These are phyloP conservation scores for Raphanus hybrid DNA, from an alignment of 441 rosid genomes.

Conservation along the genomic window DNA sequence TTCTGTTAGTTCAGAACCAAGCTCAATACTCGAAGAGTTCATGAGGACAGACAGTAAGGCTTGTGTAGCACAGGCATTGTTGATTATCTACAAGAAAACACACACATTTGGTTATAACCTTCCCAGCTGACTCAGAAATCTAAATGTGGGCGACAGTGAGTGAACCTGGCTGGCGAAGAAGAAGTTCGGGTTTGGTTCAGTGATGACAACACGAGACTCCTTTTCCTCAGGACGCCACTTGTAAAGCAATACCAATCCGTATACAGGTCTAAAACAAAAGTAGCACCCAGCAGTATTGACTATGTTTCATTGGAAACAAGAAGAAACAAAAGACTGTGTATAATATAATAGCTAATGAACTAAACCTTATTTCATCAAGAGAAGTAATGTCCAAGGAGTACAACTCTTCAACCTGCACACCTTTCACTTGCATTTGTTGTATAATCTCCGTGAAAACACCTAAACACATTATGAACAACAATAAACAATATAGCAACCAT, in stretches of 20 bases:
- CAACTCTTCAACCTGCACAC: slow-evolving; percentile 43
- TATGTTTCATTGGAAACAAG: neutral
- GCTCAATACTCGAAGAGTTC: slow-evolving; percentile 41
- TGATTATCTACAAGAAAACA: slow-evolving; percentile 30
- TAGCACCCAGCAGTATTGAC: neutral
- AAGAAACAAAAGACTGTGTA: neutral
- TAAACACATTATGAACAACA: neutral
- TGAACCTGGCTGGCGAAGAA: slow-evolving; percentile 47
- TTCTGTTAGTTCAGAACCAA: slow-evolving; percentile 39
- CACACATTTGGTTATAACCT: neutral
- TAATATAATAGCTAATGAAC: neutral
- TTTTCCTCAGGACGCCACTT: slow-evolving; percentile 49
- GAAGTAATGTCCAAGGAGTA: slow-evolving; percentile 37
- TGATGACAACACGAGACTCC: slow-evolving; percentile 43
- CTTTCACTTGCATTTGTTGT: slow-evolving; percentile 48
- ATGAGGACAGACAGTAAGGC: slow-evolving; percentile 43
- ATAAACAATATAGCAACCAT: neutral
- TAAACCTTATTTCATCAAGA: slow-evolving; percentile 35
- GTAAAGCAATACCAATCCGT: slow-evolving; percentile 46
- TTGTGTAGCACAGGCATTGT: slow-evolving; percentile 45
- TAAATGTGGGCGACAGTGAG: neutral
- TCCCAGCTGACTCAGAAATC: neutral
- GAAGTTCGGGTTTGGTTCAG: slow-evolving; percentile 44
- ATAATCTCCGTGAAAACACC: slow-evolving; percentile 27
- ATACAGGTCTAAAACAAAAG: slow-evolving; percentile 39